Evolutionary conservation across 2,329 filamentous ascomycete species (phyloP), one percentile per base, ranked within the genome.

Genomic region (Aspergillus quadricinctus): DNA sequence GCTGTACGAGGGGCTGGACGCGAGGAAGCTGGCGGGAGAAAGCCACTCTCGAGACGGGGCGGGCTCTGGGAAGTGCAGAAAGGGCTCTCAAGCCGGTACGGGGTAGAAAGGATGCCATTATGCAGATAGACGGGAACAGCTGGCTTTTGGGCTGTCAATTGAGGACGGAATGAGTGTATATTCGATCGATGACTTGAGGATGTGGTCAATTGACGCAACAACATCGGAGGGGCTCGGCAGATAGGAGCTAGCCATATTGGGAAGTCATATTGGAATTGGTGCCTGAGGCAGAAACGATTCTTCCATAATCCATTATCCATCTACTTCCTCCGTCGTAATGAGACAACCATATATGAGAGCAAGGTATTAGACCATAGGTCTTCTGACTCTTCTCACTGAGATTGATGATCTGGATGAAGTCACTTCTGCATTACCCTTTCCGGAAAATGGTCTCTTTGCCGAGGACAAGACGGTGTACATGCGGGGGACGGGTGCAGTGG

Each of bases 41-140:
- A 41, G 55, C 56, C 19, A 54, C 35, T 25, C 59, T 55, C n/a
- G 65, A 53, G 48, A 61, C 60, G 5, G 64, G 58, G 19, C 58
- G 35, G 35, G 58, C 61, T 49, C 63, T 62, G 49, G 68, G 64
- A 21, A 66, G 60, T 41, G 66, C 55, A 21, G 56, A 59, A 25
- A 72, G 52, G 25, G 62, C 59, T 51, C 68, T 65, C 54, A 69
- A 65, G 43, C 61, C 57, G 21, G 63, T 61, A 49, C 66, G 68
- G 45, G 69, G 56, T 21, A 66, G 54, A 40, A 69, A 60, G 5
- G 66, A 66, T 54, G 68, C 64, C 70, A 72, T 72, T 54, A 53
- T 66, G 31, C 4, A 17, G 43, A 46, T n/a, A 3, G 43, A 23
- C 4, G 6, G 43, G 3, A 35, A 3, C 10, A 37, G 4, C 5